phyloP scores from a whole-genome alignment of 768 basidiomycete genomes.

The Hypsizygus marmoreus region DNA sequence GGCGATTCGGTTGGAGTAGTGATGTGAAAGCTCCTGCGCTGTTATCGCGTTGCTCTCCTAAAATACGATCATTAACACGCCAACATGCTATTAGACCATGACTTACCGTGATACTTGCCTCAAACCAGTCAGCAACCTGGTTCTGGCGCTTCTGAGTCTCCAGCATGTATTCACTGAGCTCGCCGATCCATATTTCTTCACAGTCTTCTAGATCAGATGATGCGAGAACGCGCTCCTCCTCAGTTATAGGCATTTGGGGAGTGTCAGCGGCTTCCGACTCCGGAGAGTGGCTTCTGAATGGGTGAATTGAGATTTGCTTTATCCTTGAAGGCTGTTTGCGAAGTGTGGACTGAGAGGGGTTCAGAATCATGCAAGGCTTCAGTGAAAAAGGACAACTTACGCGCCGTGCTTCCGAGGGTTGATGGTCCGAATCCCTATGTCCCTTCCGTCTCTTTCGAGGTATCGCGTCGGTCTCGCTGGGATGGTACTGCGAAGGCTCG shows the following conservation, averaged over 20 bases:
- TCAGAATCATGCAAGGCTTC: neutral
- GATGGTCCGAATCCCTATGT: constrained; percentile 59
- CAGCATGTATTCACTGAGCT: constrained; percentile 67
- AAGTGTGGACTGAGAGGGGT: constrained; percentile 32
- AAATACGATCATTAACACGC: constrained; percentile 6
- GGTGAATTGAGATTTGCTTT: constrained; percentile 33
- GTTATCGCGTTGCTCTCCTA: constrained; percentile 73
- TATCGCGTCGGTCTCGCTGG: constrained; percentile 23
- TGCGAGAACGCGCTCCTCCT: constrained; percentile 47
- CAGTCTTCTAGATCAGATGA: constrained; percentile 86
- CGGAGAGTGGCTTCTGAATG: constrained; percentile 26
- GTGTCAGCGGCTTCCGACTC: constrained; percentile 26
- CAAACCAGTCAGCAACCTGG: constrained; percentile 75
- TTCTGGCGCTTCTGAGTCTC: constrained; percentile 75
- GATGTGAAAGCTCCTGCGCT: constrained; percentile 58
- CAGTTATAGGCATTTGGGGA: constrained; percentile 29
- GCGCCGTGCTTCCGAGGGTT: constrained; percentile 44
- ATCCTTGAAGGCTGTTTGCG: constrained; percentile 45
- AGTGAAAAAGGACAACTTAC: constrained; percentile 41
- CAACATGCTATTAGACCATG: constrained; percentile 7
- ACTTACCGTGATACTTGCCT: constrained; percentile 64
- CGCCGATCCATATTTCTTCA: constrained; percentile 72
- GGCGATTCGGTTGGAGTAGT: constrained; percentile 54
- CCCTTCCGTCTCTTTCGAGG: constrained; percentile 54
- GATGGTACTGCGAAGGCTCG: constrained; percentile 32